Conservation (phyloP, 169 alveolate genomes). For the Cryptosporidium parvum region DNA sequence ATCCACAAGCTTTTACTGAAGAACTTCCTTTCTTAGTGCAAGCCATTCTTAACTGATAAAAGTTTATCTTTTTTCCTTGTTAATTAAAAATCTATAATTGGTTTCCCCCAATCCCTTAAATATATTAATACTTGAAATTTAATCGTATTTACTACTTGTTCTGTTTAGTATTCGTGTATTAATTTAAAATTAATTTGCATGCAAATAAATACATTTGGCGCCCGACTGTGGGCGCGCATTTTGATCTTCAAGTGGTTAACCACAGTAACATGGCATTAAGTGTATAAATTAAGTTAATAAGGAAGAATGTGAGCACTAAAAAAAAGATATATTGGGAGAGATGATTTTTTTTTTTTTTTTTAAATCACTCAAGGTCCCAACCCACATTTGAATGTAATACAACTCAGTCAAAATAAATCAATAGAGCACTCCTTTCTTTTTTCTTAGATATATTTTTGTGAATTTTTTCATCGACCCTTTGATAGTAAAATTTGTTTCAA, state of each 20-base stretch:
- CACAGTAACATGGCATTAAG: slow-evolving; percentile 16
- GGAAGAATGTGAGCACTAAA: neutral
- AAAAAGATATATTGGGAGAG: neutral
- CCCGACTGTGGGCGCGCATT: slow-evolving; percentile 28
- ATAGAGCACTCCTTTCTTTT: no score
- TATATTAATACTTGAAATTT: slow-evolving; percentile 4
- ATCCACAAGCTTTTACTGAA: slow-evolving; percentile 2
- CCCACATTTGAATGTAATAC: neutral
- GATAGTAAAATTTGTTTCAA: neutral
- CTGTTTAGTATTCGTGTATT: slow-evolving; percentile 11
- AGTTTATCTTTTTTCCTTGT: neutral
- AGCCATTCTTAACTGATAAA: neutral
- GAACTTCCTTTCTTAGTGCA: slow-evolving; percentile 19
- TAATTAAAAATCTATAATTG: neutral
- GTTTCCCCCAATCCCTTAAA: neutral
- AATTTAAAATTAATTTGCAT: slow-evolving; percentile 14
- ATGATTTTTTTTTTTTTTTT: no score
- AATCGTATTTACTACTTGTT: slow-evolving; percentile 12
- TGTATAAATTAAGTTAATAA: neutral
- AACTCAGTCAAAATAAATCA: neutral
- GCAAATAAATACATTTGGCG: slow-evolving; percentile 19
- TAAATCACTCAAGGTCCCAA: neutral
- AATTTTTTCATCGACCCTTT: neutral
- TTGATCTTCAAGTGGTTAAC: slow-evolving; percentile 65
- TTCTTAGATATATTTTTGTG: neutral